phyloP scores from a whole-genome alignment of 768 basidiomycete genomes.

The Grammothele lineata region DNA sequence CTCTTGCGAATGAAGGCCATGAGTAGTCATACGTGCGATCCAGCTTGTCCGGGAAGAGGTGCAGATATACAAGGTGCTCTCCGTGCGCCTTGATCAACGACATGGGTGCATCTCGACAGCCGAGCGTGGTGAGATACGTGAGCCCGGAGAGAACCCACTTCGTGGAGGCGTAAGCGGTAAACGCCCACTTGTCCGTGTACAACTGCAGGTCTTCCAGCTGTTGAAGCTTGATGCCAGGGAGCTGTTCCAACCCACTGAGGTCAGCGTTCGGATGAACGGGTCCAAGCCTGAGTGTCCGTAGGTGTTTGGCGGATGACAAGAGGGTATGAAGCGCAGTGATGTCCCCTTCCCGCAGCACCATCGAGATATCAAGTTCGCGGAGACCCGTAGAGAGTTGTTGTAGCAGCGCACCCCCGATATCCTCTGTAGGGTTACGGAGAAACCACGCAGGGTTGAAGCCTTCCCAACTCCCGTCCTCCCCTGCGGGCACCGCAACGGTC shows the following conservation, averaged over 20 bases:
- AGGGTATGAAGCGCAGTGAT: not conserved
- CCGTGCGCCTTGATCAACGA: constrained; percentile 1
- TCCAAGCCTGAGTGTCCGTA: not conserved
- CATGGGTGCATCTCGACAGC: not conserved
- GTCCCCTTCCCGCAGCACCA: not conserved
- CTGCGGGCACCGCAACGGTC: not conserved
- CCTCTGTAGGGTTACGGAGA: not conserved
- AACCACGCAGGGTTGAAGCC: constrained; percentile 5
- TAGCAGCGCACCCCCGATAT: not conserved
- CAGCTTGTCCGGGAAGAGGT: not conserved
- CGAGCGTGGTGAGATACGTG: not conserved
- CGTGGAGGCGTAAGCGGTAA: not conserved
- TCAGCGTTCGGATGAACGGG: not conserved
- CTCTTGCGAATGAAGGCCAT: not conserved
- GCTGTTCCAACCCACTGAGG: not conserved
- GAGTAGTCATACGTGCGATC: not conserved
- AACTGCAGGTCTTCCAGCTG: constrained; percentile 1
- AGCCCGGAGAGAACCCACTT: constrained; percentile 2
- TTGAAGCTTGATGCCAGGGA: not conserved
- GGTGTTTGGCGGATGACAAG: not conserved
- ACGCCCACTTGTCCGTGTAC: not conserved
- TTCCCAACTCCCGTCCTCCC: not conserved
- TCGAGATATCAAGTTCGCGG: not conserved
- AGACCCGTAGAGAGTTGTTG: not conserved
- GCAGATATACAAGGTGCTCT: not conserved